phyloP scores from a whole-genome alignment of 2,329 filamentous ascomycete genomes.

The Trichoderma semiorbis region DNA sequence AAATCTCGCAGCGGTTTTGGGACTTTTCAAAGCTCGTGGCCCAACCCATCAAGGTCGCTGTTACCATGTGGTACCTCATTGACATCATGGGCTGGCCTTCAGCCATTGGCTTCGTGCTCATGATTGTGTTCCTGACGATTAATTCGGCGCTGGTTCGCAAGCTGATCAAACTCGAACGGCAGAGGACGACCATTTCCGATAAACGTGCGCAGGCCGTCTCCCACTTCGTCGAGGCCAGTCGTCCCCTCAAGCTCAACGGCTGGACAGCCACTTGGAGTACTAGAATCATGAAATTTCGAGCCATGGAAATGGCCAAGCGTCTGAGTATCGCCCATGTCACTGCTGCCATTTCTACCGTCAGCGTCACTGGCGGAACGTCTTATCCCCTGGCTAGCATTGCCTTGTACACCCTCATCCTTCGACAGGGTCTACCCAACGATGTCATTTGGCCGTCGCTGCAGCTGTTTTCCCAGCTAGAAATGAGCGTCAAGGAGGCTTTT shows the following conservation, averaged over 20 bases:
- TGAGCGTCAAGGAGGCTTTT: slow-evolving; percentile 70
- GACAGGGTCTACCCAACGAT: slow-evolving; percentile 67
- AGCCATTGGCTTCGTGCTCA: slow-evolving; percentile 66
- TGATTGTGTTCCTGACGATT: slow-evolving; percentile 64
- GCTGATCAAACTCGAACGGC: slow-evolving; percentile 65
- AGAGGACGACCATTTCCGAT: slow-evolving; percentile 72
- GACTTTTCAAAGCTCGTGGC: slow-evolving; percentile 74
- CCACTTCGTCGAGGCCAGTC: slow-evolving; percentile 82
- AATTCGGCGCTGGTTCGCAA: slow-evolving; percentile 66
- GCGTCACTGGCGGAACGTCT: slow-evolving; percentile 66
- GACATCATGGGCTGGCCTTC: slow-evolving; percentile 78
- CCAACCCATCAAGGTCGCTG: slow-evolving; percentile 70
- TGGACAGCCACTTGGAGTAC: slow-evolving; percentile 38
- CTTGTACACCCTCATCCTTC: slow-evolving; percentile 71
- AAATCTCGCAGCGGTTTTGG: slow-evolving; percentile 82
- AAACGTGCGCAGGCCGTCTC: slow-evolving; percentile 73
- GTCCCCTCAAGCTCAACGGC: slow-evolving; percentile 53
- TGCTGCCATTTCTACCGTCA: slow-evolving; percentile 61
- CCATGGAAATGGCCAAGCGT: slow-evolving; percentile 36
- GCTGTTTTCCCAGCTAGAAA: slow-evolving; percentile 72
- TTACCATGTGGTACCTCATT: slow-evolving; percentile 62
- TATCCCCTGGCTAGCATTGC: slow-evolving; percentile 81
- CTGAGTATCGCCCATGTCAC: slow-evolving; percentile 35
- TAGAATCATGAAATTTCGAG: slow-evolving; percentile 36
- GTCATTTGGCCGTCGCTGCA: slow-evolving; percentile 84